These are phyloP conservation scores for Croton laevigatus DNA, from an alignment of 441 rosid species.

Conservation along the genomic window DNA sequence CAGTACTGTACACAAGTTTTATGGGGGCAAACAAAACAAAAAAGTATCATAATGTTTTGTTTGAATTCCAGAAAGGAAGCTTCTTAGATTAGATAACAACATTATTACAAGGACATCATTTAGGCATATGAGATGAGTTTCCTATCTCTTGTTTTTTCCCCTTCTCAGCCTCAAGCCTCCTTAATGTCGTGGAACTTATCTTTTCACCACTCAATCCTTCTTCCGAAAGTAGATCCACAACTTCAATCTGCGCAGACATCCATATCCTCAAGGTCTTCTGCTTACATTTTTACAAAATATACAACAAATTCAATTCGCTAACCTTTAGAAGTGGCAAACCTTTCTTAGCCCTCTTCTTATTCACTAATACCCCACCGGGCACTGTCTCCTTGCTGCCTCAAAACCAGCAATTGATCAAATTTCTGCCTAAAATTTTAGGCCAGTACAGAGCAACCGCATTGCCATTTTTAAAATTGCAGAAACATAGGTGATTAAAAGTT, in stretches of 20 bases:
- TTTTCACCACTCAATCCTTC: constrained; percentile 66
- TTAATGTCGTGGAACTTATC: constrained; percentile 70
- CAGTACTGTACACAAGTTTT: no score
- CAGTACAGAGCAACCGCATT: no score
- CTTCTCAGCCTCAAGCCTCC: constrained; percentile 78
- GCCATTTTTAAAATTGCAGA: background rate
- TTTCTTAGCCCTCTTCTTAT: constrained; percentile 69
- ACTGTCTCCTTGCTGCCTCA: constrained; percentile 80
- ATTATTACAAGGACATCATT: no score
- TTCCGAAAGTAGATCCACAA: constrained; percentile 76
- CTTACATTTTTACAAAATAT: no score
- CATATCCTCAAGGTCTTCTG: background rate
- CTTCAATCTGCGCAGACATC: constrained; percentile 60
- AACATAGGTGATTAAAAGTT: background rate
- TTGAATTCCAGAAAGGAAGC: no score
- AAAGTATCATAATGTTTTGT: no score
- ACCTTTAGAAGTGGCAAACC: constrained; percentile 81
- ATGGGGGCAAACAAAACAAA: no score
- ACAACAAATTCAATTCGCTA: no score
- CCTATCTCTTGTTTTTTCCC: no score
- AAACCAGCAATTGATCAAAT: constrained; percentile 20
- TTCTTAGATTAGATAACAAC: no score
- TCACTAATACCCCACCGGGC: constrained; percentile 83
- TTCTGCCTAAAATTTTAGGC: background rate
- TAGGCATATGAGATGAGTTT: no score